phyloP scores from a whole-genome alignment of 768 basidiomycete species.

The Lactarius evosmus region DNA sequence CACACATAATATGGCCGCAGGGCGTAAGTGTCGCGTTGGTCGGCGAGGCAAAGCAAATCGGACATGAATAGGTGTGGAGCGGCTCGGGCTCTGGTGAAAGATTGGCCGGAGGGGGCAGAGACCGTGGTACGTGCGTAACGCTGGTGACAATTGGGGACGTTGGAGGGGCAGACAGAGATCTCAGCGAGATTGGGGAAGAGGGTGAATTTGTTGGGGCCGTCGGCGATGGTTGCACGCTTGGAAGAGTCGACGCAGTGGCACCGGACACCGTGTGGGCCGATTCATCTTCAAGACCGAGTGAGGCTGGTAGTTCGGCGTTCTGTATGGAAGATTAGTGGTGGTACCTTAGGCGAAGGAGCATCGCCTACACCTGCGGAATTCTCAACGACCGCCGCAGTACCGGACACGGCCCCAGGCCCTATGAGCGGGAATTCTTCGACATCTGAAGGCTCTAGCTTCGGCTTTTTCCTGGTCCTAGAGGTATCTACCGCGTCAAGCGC shows the following conservation, averaged over 20 bases:
- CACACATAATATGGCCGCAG: constrained; percentile 29
- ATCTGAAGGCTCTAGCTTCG: not conserved
- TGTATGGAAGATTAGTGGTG: constrained; percentile 3
- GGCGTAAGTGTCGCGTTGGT: constrained; percentile 28
- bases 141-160: constrained; percentile 8
- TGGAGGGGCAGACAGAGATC: constrained; percentile 16
- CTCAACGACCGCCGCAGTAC: not conserved
- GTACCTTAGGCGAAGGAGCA: no score
- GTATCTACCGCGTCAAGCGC: not conserved
- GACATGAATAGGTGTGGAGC: constrained; percentile 26
- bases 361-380: not conserved
- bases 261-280: not conserved
- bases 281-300: constrained; percentile 2
- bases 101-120: constrained; percentile 1
- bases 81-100: constrained; percentile 17
- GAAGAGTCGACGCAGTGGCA: not conserved
- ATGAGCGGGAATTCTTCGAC: not conserved
- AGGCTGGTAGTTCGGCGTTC: not conserved
- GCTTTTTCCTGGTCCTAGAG: constrained; percentile 4
- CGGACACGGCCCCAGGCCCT: not conserved
- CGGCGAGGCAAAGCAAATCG: constrained; percentile 27
- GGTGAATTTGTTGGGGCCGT: not conserved
- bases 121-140: not conserved
- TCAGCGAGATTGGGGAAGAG: constrained; percentile 7
- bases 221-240: not conserved